These are phyloP conservation scores for Pseudonectria foliicola DNA, from an alignment of 2,329 filamentous ascomycete genomes.

Conservation along the genomic window DNA sequence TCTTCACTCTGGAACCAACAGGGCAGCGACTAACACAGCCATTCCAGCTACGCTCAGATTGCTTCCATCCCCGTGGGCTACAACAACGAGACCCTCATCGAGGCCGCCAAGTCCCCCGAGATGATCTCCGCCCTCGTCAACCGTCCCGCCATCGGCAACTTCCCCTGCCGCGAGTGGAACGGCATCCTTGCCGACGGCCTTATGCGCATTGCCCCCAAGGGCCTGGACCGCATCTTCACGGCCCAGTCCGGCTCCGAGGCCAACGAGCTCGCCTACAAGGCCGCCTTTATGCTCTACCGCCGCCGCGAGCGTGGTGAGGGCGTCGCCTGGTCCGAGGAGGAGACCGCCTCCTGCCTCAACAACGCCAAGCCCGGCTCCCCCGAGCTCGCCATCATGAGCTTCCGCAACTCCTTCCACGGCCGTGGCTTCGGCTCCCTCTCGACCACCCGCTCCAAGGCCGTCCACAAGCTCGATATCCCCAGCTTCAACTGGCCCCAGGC, in stretches of 20 bases:
- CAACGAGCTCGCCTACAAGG: conserved; percentile 81
- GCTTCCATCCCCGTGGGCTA: conserved; percentile 79
- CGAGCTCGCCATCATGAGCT: conserved; percentile 69
- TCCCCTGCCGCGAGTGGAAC: conserved; percentile 69
- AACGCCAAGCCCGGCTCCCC: conserved; percentile 69
- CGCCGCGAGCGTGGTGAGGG: conserved; percentile 63
- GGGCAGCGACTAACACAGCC: conserved; percentile 1
- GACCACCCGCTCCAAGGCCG: conserved; percentile 74
- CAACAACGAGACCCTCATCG: conserved; percentile 64
- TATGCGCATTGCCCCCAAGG: conserved; percentile 65
- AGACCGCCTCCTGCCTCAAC: conserved; percentile 60
- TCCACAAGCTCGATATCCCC: conserved; percentile 84
- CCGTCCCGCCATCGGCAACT: conserved; percentile 73
- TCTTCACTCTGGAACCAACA: too few species aligned
- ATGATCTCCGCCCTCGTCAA: conserved; percentile 71
- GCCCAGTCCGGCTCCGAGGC: conserved; percentile 73
- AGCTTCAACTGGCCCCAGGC: conserved; percentile 83
- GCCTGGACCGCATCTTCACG: conserved; percentile 73
- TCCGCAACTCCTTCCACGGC: conserved; percentile 73
- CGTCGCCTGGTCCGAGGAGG: conserved; percentile 64
- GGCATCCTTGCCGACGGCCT: conserved; percentile 64
- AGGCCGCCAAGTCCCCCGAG: conserved; percentile 59
- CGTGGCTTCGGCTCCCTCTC: conserved; percentile 72
- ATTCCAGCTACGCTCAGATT: conserved; percentile 64
- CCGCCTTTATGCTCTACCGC: conserved; percentile 75